Conservation (phyloP, 2,329 filamentous ascomycete genomes). For the Apiospora koreana region DNA sequence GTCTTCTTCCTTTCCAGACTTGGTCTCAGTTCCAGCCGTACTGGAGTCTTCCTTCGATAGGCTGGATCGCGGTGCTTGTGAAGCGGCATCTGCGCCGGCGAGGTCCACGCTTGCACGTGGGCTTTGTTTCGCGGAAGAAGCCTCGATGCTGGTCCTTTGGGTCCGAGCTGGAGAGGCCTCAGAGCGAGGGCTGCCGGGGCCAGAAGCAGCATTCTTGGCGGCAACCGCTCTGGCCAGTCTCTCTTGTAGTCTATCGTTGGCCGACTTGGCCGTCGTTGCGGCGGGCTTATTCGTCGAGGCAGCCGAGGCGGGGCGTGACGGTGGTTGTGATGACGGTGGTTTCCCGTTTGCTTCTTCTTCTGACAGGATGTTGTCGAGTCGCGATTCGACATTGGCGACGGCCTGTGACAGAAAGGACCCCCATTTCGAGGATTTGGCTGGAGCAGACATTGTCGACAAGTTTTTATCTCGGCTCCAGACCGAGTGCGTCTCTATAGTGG, state of each 20-base stretch:
- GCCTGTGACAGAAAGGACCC: constrained; percentile 83
- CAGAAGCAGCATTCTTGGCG: constrained; percentile 55
- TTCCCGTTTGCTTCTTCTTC: constrained; percentile 66
- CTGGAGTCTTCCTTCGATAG: constrained; percentile 21
- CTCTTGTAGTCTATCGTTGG: constrained; percentile 85
- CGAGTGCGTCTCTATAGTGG: not conserved
- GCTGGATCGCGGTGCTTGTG: constrained; percentile 21
- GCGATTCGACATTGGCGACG: constrained; percentile 90
- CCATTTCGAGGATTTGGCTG: constrained; percentile 65
- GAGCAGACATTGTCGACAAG: constrained; percentile 48
- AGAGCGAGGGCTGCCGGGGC: constrained; percentile 36
- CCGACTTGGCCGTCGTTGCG: constrained; percentile 57
- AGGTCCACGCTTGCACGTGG: constrained; percentile 44
- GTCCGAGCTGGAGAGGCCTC: constrained; percentile 48
- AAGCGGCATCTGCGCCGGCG: constrained; percentile 20
- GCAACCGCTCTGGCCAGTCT: constrained; percentile 85
- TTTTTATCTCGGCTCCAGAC: constrained; percentile 13
- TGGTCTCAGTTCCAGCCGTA: not conserved
- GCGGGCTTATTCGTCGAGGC: constrained; percentile 16
- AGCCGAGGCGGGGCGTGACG: constrained; percentile 25
- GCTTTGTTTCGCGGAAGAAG: constrained; percentile 36
- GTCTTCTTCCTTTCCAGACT: constrained; percentile 2
- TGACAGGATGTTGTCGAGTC: constrained; percentile 86
- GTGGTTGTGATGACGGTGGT: constrained; percentile 37
- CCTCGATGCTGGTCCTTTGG: constrained; percentile 23